Conservation (phyloP, 805 yeast species). For the Ogataea trehaloabstinens region DNA sequence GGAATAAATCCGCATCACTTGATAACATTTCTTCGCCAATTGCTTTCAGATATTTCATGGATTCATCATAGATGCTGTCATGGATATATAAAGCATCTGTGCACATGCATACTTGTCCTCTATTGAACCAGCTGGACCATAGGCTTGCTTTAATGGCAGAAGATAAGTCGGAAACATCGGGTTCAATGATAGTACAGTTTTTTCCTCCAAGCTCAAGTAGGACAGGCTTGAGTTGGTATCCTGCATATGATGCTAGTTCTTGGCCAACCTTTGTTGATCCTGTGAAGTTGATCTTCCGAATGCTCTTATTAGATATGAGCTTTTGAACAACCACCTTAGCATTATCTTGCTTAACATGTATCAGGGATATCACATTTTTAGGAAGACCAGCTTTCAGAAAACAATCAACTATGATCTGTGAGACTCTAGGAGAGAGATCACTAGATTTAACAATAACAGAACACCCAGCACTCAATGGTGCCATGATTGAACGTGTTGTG, state of each 20-base stretch:
- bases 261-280: slow-evolving; percentile 43
- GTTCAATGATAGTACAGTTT: slow-evolving; percentile 34
- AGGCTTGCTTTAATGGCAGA: slow-evolving; percentile 31
- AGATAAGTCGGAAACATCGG: slow-evolving; percentile 33
- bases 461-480: slow-evolving; percentile 50
- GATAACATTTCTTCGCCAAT: slow-evolving; percentile 9
- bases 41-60: slow-evolving; percentile 18
- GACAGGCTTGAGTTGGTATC: slow-evolving; percentile 37
- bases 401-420: slow-evolving; percentile 34
- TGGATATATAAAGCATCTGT: slow-evolving; percentile 39
- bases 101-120: slow-evolving; percentile 50
- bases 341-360: slow-evolving; percentile 31
- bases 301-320: slow-evolving; percentile 27
- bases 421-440: slow-evolving; percentile 36
- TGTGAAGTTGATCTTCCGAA: slow-evolving; percentile 43
- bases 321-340: slow-evolving; percentile 26
- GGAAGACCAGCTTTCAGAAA: slow-evolving; percentile 42
- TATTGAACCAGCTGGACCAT: slow-evolving; percentile 40
- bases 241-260: slow-evolving; percentile 36
- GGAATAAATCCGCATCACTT: slow-evolving; percentile 15
- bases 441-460: slow-evolving; percentile 43
- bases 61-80: slow-evolving; percentile 33
- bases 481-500: slow-evolving; percentile 37
- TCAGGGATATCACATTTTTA: slow-evolving; percentile 32
- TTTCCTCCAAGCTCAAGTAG: slow-evolving; percentile 48